These are phyloP conservation scores for Colletotrichum cuscutae DNA, from an alignment of 2,329 filamentous ascomycete genomes.

Conservation along the genomic window DNA sequence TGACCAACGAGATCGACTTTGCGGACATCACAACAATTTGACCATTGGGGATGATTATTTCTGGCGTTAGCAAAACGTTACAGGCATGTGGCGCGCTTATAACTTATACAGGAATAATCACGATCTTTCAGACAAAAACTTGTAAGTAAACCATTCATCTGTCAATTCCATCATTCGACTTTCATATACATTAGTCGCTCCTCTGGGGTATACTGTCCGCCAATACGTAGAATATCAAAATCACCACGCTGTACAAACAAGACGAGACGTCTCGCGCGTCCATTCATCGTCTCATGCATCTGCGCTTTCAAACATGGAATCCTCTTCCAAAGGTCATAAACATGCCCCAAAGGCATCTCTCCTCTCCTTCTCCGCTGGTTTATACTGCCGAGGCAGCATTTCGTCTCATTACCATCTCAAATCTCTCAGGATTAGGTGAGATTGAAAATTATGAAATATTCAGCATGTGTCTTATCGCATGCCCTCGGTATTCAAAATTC, in stretches of 20 bases:
- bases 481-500: slow-evolving; percentile 16
- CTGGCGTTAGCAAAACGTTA: background rate
- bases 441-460: slow-evolving; percentile 7
- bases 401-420: background rate
- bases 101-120: background rate
- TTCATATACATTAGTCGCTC: slow-evolving; percentile 46
- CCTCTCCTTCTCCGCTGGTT: background rate
- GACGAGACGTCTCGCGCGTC: slow-evolving; percentile 15
- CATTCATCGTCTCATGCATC: slow-evolving; percentile 37
- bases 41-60: background rate
- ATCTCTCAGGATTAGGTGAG: background rate
- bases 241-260: slow-evolving; percentile 41
- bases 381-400: background rate
- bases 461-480: slow-evolving; percentile 39
- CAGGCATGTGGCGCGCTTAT: background rate
- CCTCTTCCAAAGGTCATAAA: background rate
- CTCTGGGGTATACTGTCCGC: slow-evolving; percentile 49
- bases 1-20: no score
- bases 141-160: background rate
- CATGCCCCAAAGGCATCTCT: background rate
- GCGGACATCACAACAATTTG: background rate
- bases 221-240: slow-evolving; percentile 42
- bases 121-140: background rate
- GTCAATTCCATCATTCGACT: slow-evolving; percentile 19
- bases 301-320: slow-evolving; percentile 35